These are phyloP conservation scores for Aquilaria agallochum DNA, from an alignment of 441 rosid species.

Conservation along the genomic window DNA sequence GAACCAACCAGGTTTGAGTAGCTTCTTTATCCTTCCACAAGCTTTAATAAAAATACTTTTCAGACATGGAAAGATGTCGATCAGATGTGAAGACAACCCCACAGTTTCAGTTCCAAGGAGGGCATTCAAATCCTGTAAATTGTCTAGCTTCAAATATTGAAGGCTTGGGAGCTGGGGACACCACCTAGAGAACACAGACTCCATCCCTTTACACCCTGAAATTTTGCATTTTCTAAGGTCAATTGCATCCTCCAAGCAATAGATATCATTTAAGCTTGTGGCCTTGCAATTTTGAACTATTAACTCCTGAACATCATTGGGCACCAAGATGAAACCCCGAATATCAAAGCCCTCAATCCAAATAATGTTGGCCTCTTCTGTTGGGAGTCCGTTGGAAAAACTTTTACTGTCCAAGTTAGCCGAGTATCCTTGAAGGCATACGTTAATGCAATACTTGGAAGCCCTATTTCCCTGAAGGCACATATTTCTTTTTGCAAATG, in stretches of 20 bases:
- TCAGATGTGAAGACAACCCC: background rate
- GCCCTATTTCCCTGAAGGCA: background rate
- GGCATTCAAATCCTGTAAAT: conserved; percentile 1
- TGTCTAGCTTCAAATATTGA: conserved; percentile 1
- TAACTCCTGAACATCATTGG: conserved; percentile 10
- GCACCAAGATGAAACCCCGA: background rate
- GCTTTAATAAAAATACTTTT: background rate
- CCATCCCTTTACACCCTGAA: conserved; percentile 3
- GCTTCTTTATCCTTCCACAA: too few species aligned
- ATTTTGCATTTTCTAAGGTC: conserved; percentile 10
- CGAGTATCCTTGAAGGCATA: fast-evolving
- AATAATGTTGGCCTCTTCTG: too few species aligned
- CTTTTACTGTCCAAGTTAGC: background rate
- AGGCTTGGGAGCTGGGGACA: conserved; percentile 6
- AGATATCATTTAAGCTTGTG: background rate
- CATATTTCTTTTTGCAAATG: background rate
- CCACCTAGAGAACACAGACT: conserved; percentile 8
- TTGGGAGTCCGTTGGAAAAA: too few species aligned
- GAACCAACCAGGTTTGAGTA: background rate
- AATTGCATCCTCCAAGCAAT: conserved; percentile 6
- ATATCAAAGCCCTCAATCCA: background rate
- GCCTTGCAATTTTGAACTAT: background rate
- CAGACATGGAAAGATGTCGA: conserved; percentile 15
- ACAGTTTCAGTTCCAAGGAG: conserved; percentile 4
- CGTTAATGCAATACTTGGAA: too few species aligned